Evolutionary conservation across 441 rosid genomes (phyloP), one percentile per base, ranked within the genome.

Genomic region (Populus hybrid): DNA sequence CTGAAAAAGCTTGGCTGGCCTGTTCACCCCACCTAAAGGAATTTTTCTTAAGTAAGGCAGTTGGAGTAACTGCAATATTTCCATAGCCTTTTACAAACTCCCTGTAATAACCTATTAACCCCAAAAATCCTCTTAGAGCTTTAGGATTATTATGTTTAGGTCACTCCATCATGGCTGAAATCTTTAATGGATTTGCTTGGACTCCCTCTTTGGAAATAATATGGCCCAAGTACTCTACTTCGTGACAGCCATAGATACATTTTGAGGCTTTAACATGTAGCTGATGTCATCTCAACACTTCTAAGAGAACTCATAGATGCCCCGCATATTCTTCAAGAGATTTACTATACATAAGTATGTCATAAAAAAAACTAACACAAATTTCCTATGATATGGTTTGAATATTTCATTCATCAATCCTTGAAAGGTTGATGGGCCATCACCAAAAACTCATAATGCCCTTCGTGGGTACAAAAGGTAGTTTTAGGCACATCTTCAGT

Each of bases 211-310:
- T 6, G 0, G 72, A 65, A 0, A 78, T 29, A 1, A 72, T 1
- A 9, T 78, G 69, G 7, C 76, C 73, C 3, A 64, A 23, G 12
- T 77, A 77, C 36, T 71, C 65, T 0, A 77, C 31, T 9, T 26
- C 16, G 0, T 0, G 3, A 26, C 0, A n/a, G 7, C 6, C 35
- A 65, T 26, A 65, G 10, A 26, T n/a, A n/a, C n/a, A n/a, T n/a
- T n/a, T n/a, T n/a, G n/a, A n/a, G n/a, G n/a, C n/a, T n/a, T n/a
- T n/a, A n/a, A n/a, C n/a, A n/a, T n/a, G n/a, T n/a, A n/a, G n/a
- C n/a, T n/a, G n/a, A n/a, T n/a, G n/a, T n/a, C n/a, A n/a, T n/a
- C n/a, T n/a, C n/a, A n/a, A n/a, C n/a, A n/a, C n/a, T n/a, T n/a
- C n/a, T n/a, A n/a, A n/a, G n/a, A n/a, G n/a, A n/a, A n/a, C n/a